A percentile compares a stretch with the other conserved stretches of the same genome.
phyloP scores from a whole-genome alignment of 306 rosid genomes.

The Acacia crassicarpa region DNA sequence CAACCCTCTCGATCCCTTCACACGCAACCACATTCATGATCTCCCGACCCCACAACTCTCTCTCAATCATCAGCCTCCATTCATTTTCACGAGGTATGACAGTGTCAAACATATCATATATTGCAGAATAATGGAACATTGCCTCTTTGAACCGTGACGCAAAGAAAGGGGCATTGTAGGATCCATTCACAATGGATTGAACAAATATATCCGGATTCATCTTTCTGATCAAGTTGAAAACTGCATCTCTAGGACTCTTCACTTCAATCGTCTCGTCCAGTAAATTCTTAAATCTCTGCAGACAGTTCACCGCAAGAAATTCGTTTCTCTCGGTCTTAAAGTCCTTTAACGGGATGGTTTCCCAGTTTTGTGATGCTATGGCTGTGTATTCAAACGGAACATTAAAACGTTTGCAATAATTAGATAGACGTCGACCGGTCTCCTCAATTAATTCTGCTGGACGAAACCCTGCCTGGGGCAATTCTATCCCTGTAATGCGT shows the following conservation, averaged over 20 bases:
- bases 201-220: conserved; percentile 67
- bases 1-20: conserved; percentile 70
- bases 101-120: conserved; percentile 55
- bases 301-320: conserved; percentile 57
- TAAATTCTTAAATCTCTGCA: conserved; percentile 50
- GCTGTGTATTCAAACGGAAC: conserved; percentile 67
- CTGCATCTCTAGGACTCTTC: conserved; percentile 63
- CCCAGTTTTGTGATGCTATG: conserved; percentile 64
- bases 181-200: conserved; percentile 52
- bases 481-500: conserved; percentile 77
- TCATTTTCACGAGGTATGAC: conserved; percentile 44
- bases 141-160: conserved; percentile 75
- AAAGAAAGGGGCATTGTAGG: conserved; percentile 75
- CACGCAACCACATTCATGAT: conserved; percentile 72
- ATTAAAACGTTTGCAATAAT: conserved; percentile 64
- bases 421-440: conserved; percentile 68
- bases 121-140: conserved; percentile 65
- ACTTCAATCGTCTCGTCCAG: conserved; percentile 62
- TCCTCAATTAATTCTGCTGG: conserved; percentile 60
- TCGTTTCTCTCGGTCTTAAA: conserved; percentile 53
- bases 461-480: conserved; percentile 71
- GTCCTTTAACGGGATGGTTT: conserved; percentile 52
- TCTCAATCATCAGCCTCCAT: conserved; percentile 57
- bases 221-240: conserved; percentile 63
- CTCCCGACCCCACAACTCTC: conserved; percentile 61